Base-by-base conservation (phyloP, 768 basidiomycete genomes). In the Xerocomus brunneocitrinus region DNA sequence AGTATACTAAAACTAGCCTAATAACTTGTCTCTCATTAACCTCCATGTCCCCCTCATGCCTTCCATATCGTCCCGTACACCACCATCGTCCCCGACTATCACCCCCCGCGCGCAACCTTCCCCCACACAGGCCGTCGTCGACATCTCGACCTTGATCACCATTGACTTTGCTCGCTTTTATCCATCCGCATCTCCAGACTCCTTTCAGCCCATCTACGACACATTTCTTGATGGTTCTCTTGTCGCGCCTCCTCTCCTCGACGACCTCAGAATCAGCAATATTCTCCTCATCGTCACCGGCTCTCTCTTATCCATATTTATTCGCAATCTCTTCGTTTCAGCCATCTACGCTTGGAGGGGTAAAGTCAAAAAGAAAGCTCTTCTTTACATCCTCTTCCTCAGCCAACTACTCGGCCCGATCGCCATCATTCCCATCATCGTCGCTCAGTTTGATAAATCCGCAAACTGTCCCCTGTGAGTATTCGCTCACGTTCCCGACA, bases 181-280 rank as follows among this genome's bases (percentile, higher is more conserved):
- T 61, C 57, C 62, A 28, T 58, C 63, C 22, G 62, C 24, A 63
- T 61, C 79, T 40, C 73, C 79, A 52, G 53, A 67, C 22, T 64
- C 75, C 22, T 84, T 84, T 54, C 66, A 66, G 38, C 81, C 83
- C 3, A 57, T 64, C 9, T 83, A 81, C 63, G 58, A 67, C 34
- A 64, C 77, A 27, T 70, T 79, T 31, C 59, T 62, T 13, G 83
- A 86, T 65, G 83, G 83, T n/a, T 82, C 83, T n/a, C 76, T 85
- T 39, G 54, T 83, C 10, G 68, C 82, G 10, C 64, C 76, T 1
- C 72, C 76, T 8, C 77, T 77, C 58, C 59, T 71, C n/a, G 57
- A 73, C 8, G 79, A 82, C 54, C 62, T 79, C 5, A 51, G 53
- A 14, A 61, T 69, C 48, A 70, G 76, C 8, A 73, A 77, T 57